Evolutionary conservation across 129 eudicot genomes (phyloP).

Genomic region (Dittrichia graveolens): DNA sequence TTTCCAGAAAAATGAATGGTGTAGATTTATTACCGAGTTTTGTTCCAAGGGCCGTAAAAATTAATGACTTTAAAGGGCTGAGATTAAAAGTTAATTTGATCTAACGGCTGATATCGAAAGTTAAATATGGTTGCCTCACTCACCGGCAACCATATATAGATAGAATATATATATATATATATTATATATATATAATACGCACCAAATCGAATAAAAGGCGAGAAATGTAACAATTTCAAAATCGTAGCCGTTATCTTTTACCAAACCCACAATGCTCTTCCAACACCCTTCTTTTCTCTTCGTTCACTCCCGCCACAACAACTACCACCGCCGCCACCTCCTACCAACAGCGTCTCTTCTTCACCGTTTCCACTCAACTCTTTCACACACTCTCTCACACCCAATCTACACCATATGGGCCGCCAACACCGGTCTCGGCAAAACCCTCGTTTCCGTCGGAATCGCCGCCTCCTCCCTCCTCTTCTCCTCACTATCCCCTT

Average conservation of each 20-base stretch:
- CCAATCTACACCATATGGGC: constrained; percentile 95
- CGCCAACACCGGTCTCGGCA: constrained; percentile 90
- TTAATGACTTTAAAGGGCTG: no score
- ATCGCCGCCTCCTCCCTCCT: constrained; percentile 73
- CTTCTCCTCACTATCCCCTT: constrained; percentile 27
- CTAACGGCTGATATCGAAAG: no score
- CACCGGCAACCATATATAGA: no score
- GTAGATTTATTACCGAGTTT: no score
- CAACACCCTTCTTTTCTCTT: constrained; percentile 27
- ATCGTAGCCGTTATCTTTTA: constrained; percentile 36
- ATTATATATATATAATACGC: no score
- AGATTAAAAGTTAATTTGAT: no score
- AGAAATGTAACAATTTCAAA: constrained; percentile 10
- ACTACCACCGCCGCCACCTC: background rate
- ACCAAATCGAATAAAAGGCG: background rate
- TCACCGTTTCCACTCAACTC: constrained; percentile 35
- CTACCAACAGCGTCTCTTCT: constrained; percentile 23
- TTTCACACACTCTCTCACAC: constrained; percentile 71
- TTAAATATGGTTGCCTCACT: no score
- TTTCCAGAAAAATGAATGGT: no score
- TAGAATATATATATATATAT: no score
- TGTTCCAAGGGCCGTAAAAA: no score
- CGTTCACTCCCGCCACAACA: constrained; percentile 40
- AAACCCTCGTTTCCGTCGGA: constrained; percentile 94
- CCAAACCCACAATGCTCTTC: constrained; percentile 25